These are phyloP conservation scores for Boletus mariae DNA, from an alignment of 1,284 basidiomycete species.

Conservation along the genomic window DNA sequence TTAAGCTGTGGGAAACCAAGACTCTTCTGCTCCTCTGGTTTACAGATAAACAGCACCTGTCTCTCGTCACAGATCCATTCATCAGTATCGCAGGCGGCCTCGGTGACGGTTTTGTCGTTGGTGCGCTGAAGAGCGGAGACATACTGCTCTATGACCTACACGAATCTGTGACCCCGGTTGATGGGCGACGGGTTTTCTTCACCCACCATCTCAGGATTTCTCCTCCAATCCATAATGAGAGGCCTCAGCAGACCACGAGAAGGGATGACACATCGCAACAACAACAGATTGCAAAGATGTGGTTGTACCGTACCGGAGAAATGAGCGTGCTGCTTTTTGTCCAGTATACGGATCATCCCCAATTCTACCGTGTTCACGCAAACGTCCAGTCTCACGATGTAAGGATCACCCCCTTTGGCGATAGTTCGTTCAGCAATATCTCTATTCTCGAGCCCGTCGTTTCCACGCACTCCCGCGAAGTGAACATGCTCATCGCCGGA, in stretches of 20 bases:
- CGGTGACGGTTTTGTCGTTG: constrained; percentile 44
- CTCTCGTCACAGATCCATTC: constrained; percentile 44
- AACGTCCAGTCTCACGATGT: constrained; percentile 31
- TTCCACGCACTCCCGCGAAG: constrained; percentile 32
- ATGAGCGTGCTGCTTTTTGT: constrained; percentile 32
- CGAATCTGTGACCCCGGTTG: constrained; percentile 8
- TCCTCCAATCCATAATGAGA: constrained; percentile 28
- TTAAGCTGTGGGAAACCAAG: constrained; percentile 70
- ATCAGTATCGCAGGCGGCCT: constrained; percentile 46
- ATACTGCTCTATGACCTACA: constrained; percentile 52
- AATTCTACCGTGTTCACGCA: constrained; percentile 46
- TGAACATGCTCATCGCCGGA: constrained; percentile 54
- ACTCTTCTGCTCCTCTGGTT: constrained; percentile 58
- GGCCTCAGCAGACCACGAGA: neutral
- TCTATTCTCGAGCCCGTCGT: constrained; percentile 48
- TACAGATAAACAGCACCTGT: constrained; percentile 38
- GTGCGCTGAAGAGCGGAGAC: constrained; percentile 51
- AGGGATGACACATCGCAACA: constrained; percentile 2
- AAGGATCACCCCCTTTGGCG: constrained; percentile 49
- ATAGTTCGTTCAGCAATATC: constrained; percentile 47
- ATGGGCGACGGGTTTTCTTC: constrained; percentile 9
- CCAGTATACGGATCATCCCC: constrained; percentile 43
- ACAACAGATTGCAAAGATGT: constrained; percentile 15
- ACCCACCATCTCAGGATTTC: constrained; percentile 29
- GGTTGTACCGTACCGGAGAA: constrained; percentile 14